phyloP scores from a whole-genome alignment of 257 asterid genomes.

The Fraxinus anomala region DNA sequence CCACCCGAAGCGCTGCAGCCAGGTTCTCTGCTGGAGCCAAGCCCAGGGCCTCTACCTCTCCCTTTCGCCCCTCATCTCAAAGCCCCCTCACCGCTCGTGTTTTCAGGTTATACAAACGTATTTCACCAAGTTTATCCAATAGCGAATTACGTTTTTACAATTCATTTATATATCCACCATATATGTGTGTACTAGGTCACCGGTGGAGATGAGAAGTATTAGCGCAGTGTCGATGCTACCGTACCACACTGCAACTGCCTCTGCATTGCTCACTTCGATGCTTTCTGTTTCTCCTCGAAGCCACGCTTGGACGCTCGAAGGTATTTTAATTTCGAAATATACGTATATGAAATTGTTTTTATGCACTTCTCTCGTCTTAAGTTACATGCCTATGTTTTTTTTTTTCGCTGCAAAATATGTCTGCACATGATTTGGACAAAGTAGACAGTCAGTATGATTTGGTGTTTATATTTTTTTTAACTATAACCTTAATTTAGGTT shows the following conservation, averaged over 20 bases:
- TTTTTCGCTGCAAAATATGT: conserved; percentile 10
- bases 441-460: neutral
- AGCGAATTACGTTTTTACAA: neutral
- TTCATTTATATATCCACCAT: neutral
- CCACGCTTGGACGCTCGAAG: conserved; percentile 84
- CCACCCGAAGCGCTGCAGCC: conserved; percentile 53
- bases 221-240: conserved; percentile 75
- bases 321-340: conserved; percentile 36
- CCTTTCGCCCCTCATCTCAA: conserved; percentile 63
- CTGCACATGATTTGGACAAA: neutral
- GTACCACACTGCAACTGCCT: conserved; percentile 86
- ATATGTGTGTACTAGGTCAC: conserved; percentile 47
- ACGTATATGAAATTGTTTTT: neutral
- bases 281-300: conserved; percentile 71
- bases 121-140: neutral
- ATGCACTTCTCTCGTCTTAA: neutral
- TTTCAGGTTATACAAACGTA: conserved; percentile 50
- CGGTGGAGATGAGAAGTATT: conserved; percentile 73
- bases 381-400: conserved; percentile 2
- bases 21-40: conserved; percentile 49
- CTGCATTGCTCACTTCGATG: conserved; percentile 85
- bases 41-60: conserved; percentile 49
- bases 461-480: neutral
- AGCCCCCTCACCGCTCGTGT: conserved; percentile 69
- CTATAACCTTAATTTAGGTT: neutral